Evolutionary conservation across 139 green algal genomes (phyloP), one percentile per base, ranked within the genome.

Genomic region (Limnomonas spitsbergensis): DNA sequence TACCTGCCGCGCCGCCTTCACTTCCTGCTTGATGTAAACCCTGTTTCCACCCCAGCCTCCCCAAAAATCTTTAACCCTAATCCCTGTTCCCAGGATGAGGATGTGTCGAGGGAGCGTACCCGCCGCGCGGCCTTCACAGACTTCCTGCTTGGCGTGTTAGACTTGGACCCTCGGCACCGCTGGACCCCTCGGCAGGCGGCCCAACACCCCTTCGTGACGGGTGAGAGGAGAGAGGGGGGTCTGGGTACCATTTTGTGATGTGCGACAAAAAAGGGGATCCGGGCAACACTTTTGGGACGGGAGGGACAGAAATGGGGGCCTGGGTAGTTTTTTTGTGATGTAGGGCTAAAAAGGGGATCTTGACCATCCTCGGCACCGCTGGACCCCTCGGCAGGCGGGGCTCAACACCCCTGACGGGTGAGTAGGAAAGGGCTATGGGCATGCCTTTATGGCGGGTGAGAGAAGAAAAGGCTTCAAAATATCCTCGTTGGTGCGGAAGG

Each of bases 171-270:
- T 0, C 40, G 66, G 4, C 86, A 73, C 1, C 84, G 89, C 31
- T 95, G 91, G 91, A 94, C 89, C 2, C 90, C 91, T 0, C 81
- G 87, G 2, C 94, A 98, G 84, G 94, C 94, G 2, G 71, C 88
- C 20, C 76, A 82, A 69, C 94, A 98, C 84, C 94, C 94, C 40
- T 98, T 98, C 85, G 87, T 98, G 70, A 95, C 90, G 1, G 89
- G 79, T 7, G 86, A 87, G 73, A 70, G 24, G 7, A 29, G 35
- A 24, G 37, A 26, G 61, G n/a, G 26, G 14, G n/a, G n/a, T 14
- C n/a, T n/a, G n/a, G n/a, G n/a, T n/a, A n/a, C n/a, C n/a, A 71
- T 71, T 34, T 26, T 37, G 6, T 38, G 6, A 38, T 32, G 61
- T 32, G 31, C n/a, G 14, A 14, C 14, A 71, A 32, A 61, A 76